These are phyloP conservation scores for Przewalskia tangutica DNA, from an alignment of 257 asterid species.

Conservation along the genomic window DNA sequence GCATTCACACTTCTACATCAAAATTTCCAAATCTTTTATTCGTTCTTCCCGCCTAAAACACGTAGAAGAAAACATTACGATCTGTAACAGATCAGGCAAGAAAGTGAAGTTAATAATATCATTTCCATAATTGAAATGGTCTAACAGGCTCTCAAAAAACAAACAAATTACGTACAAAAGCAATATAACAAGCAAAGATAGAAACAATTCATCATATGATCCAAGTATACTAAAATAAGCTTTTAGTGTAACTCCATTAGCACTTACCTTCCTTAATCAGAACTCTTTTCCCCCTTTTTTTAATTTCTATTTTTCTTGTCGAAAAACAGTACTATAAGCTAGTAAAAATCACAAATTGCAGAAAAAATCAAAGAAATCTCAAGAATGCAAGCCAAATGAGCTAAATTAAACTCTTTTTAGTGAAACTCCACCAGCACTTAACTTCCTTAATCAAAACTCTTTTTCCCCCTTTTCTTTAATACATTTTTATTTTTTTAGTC, in stretches of 20 bases:
- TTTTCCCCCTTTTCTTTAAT: background rate
- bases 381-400: too few relatives aligned
- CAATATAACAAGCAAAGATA: background rate
- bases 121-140: background rate
- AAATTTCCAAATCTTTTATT: constrained; percentile 9
- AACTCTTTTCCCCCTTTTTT: too few relatives aligned
- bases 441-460: background rate
- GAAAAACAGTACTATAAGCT: too few relatives aligned
- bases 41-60: constrained; percentile 4
- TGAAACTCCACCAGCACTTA: background rate
- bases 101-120: background rate
- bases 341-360: too few relatives aligned
- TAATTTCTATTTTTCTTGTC: too few relatives aligned
- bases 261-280: too few relatives aligned
- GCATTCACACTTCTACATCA: constrained; percentile 30
- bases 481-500: background rate
- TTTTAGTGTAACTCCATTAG: background rate
- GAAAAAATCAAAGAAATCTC: too few relatives aligned
- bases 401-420: too few relatives aligned
- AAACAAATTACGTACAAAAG: background rate
- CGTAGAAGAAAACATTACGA: background rate
- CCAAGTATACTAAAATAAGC: background rate
- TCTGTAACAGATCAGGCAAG: background rate
- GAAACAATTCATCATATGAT: background rate
- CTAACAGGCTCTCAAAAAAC: background rate